Percentiles rank a stretch among this genome's conserved stretches.
Conservation (phyloP, 2,329 filamentous ascomycete genomes). For the Pseudogymnoascus sp. region DNA sequence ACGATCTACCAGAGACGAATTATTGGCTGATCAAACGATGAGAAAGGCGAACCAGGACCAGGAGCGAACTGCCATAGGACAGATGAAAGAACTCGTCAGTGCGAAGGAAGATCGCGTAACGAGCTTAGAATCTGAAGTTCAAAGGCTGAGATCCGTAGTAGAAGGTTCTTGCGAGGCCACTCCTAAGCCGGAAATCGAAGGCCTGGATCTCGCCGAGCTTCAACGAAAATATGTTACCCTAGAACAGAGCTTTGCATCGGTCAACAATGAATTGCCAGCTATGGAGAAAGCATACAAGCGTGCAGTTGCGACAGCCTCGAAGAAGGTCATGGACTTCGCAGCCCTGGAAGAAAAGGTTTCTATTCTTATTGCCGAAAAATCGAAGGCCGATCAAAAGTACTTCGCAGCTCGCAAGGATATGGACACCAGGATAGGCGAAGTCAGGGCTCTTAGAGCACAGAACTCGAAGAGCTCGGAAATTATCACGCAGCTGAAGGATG, state of each 20-base stretch:
- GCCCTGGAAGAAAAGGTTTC: constrained; percentile 69
- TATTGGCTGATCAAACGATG: constrained; percentile 71
- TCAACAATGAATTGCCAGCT: constrained; percentile 79
- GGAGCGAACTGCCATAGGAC: constrained; percentile 57
- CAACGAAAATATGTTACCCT: constrained; percentile 64
- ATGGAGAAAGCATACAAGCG: constrained; percentile 90
- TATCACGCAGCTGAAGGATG: constrained; percentile 84
- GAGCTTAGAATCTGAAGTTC: constrained; percentile 73
- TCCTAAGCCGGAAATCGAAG: constrained; percentile 42
- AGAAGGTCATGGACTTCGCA: constrained; percentile 73
- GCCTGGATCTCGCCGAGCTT: constrained; percentile 60
- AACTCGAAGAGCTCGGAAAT: constrained; percentile 89
- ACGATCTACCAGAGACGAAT: constrained; percentile 73
- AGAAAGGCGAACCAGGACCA: constrained; percentile 73
- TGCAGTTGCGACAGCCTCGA: constrained; percentile 72
- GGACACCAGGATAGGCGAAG: constrained; percentile 73
- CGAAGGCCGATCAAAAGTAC: constrained; percentile 95
- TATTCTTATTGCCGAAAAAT: constrained; percentile 74
- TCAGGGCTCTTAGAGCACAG: constrained; percentile 69
- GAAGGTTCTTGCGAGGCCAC: constrained; percentile 36
- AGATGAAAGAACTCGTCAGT: constrained; percentile 70
- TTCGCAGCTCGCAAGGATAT: constrained; percentile 93
- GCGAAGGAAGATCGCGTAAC: constrained; percentile 74
- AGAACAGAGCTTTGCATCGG: constrained; percentile 69
- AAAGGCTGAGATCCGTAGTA: constrained; percentile 53